phyloP scores from a whole-genome alignment of 2,329 filamentous ascomycete species.

The Botrytis deweyae region DNA sequence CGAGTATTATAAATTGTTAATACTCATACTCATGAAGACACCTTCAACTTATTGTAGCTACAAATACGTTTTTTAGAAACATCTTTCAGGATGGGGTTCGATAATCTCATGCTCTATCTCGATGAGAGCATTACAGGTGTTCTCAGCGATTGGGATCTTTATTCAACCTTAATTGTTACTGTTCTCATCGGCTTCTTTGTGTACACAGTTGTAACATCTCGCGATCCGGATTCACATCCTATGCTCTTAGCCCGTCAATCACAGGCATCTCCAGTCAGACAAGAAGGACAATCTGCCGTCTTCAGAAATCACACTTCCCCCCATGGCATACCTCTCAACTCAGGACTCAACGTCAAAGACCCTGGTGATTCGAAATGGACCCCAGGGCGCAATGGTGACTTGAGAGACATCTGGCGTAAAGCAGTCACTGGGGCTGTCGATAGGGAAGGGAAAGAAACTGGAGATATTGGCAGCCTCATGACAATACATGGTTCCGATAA shows the following conservation, averaged over 20 bases:
- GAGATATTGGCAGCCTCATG: constrained; percentile 67
- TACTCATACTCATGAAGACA: constrained; percentile 6
- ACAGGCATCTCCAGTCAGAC: constrained; percentile 72
- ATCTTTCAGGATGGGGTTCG: constrained; percentile 38
- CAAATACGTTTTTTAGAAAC: neutral
- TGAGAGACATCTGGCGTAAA: constrained; percentile 86
- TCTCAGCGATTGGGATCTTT: constrained; percentile 77
- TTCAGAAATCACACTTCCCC: constrained; percentile 84
- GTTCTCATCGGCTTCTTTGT: constrained; percentile 65
- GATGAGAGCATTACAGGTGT: constrained; percentile 69
- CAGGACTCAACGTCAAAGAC: constrained; percentile 80
- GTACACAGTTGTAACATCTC: constrained; percentile 67
- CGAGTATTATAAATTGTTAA: neutral
- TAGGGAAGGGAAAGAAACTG: constrained; percentile 59
- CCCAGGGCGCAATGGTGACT: constrained; percentile 78
- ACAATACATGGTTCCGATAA: constrained; percentile 77
- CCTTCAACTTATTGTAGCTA: neutral
- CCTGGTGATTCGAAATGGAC: constrained; percentile 79
- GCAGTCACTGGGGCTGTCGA: constrained; percentile 63
- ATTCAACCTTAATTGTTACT: constrained; percentile 71
- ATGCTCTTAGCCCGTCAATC: constrained; percentile 86
- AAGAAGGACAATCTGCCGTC: constrained; percentile 79
- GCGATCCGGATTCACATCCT: constrained; percentile 88
- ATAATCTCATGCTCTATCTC: constrained; percentile 62
- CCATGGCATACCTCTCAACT: constrained; percentile 76